These are phyloP conservation scores for Russula olivacea DNA, from an alignment of 768 basidiomycete genomes.

Conservation along the genomic window DNA sequence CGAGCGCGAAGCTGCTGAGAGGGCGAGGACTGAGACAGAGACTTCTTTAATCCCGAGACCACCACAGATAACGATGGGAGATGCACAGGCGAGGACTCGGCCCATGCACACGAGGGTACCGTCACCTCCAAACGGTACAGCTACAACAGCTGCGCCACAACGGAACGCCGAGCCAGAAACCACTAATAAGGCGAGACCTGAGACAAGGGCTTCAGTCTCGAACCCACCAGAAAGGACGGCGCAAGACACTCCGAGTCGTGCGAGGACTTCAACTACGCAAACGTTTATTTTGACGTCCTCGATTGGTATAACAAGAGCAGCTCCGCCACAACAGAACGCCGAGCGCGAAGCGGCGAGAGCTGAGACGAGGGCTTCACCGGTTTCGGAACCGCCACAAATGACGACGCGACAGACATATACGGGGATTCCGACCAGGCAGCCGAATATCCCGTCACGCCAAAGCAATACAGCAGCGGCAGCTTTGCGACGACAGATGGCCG, in stretches of 20 bases:
- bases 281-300: neutral
- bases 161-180: slow-evolving; percentile 63
- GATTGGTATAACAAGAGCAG: neutral
- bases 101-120: too few species aligned
- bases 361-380: too few species aligned
- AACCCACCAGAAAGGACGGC: slow-evolving; percentile 7
- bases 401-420: too few species aligned
- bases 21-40: slow-evolving; percentile 30
- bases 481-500: slow-evolving; percentile 72
- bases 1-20: slow-evolving; percentile 52
- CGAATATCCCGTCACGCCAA: too few species aligned
- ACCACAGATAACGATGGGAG: too few species aligned
- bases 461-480: too few species aligned
- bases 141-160: slow-evolving; percentile 32
- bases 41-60: too few species aligned
- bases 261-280: neutral
- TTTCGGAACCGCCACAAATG: too few species aligned
- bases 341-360: too few species aligned
- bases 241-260: slow-evolving; percentile 13
- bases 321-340: neutral
- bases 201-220: slow-evolving; percentile 28
- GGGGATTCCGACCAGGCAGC: too few species aligned
- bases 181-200: slow-evolving; percentile 43
- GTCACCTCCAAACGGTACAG: too few species aligned
- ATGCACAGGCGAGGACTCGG: too few species aligned